Base-by-base conservation (phyloP, 306 rosid genomes). In the Glycine soja region DNA sequence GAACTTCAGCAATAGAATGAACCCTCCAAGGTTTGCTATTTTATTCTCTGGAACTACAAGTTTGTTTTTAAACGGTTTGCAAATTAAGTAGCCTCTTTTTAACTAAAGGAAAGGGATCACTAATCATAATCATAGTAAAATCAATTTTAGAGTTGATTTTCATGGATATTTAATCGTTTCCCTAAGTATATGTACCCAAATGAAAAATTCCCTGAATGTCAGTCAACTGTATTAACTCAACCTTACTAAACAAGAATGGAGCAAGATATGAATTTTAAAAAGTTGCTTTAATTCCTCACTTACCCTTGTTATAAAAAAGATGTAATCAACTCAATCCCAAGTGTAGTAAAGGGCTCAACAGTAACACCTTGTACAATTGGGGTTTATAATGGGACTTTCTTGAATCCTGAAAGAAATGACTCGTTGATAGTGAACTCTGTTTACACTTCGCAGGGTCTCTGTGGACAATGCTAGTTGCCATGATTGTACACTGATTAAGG, bases 1-100 rank as follows among this genome's bases (percentile, higher is more conserved):
- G 85, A 91, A 89, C 90, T 85, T 93, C 75, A 93, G 86, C 93
- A 86, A 82, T 74, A 87, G 92, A 85, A 90, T 93, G 85, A 93
- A 93, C 70, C 97, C 97, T 38, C 97, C 97, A 74, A 92, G 97
- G 96, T 93, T 67, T 70, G 36, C 53, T 48, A 3, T 73, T 54
- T 74, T 58, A 63, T 75, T 73, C 19, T 70, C 15, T 61, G 43
- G 38, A 63, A 62, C 64, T 52, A 58, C 64, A 40, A 80, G 56
- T 51, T 30, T 38, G 10, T 8, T 58, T 9, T 73, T n/a, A 24
- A 16, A 32, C 53, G 16, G n/a, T 64, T 70, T 65, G n/a, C 69
- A 65, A 70, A 46, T 34, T 63, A 24, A 64, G 15, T 54, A 74
- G 53, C 63, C 72, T 80, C 63, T 24, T 56, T 45, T 38, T 50